Percentiles rank a stretch among this genome's conserved stretches.
Evolutionary conservation across 192 early-diverging fungal species (phyloP).

Genomic region (Entomortierella beljakovae): DNA sequence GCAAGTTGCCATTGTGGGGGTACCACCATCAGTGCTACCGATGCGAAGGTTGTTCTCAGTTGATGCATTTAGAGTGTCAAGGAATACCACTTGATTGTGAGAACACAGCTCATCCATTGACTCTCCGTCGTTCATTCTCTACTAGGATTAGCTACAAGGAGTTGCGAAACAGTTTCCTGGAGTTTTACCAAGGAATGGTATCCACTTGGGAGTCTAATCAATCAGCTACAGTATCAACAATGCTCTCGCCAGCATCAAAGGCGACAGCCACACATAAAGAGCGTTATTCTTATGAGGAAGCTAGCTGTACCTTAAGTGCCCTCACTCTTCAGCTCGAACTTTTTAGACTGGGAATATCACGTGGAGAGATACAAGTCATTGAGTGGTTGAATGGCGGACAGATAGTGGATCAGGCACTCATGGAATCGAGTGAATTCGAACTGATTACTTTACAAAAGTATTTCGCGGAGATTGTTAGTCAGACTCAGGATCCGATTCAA

Average conservation of each 20-base stretch:
- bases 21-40: conserved; percentile 65
- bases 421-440: conserved; percentile 46
- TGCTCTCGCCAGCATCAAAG: conserved; percentile 44
- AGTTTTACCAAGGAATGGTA: conserved; percentile 38
- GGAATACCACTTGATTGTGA: conserved; percentile 6
- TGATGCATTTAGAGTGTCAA: conserved; percentile 60
- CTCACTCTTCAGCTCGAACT: conserved; percentile 32
- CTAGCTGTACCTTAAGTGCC: conserved; percentile 34
- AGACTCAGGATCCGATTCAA: background rate
- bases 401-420: background rate
- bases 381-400: conserved; percentile 23
- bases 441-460: conserved; percentile 23
- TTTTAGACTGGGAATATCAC: conserved; percentile 29
- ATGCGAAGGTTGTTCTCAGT: conserved; percentile 60
- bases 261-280: conserved; percentile 26
- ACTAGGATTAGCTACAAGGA: conserved; percentile 42
- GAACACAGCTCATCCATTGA: background rate
- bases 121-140: conserved; percentile 42
- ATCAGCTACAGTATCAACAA: conserved; percentile 35
- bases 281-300: conserved; percentile 42
- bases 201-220: conserved; percentile 29
- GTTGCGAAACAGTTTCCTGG: conserved; percentile 49
- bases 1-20: conserved; percentile 67
- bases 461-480: conserved; percentile 27
- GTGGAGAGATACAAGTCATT: conserved; percentile 26